These are phyloP conservation scores for Salix exigua DNA, from an alignment of 345 rosid species.

Conservation along the genomic window DNA sequence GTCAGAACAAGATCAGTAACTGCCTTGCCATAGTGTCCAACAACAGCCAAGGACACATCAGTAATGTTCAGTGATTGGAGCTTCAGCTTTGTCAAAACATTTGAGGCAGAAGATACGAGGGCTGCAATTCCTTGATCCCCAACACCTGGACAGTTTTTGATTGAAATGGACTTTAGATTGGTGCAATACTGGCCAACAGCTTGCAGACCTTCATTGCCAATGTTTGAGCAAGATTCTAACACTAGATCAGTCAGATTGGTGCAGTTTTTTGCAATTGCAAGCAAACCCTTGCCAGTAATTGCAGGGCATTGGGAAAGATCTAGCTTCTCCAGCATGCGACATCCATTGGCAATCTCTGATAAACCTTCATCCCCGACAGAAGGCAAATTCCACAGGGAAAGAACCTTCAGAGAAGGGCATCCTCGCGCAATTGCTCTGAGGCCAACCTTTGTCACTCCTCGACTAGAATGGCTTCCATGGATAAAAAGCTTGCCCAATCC, in stretches of 20 bases:
- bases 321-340: constrained; percentile 71
- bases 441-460: constrained; percentile 62
- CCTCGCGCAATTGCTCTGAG: constrained; percentile 71
- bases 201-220: constrained; percentile 72
- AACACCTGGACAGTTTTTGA: constrained; percentile 67
- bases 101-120: constrained; percentile 47
- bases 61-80: constrained; percentile 70
- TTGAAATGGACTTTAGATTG: constrained; percentile 62
- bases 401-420: constrained; percentile 65
- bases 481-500: constrained; percentile 75
- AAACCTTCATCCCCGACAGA: constrained; percentile 64
- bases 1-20: constrained; percentile 63
- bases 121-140: constrained; percentile 86
- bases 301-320: constrained; percentile 60
- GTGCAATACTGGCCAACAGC: constrained; percentile 62
- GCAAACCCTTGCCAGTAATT: constrained; percentile 59
- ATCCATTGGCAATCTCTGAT: constrained; percentile 71
- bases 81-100: constrained; percentile 56
- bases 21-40: constrained; percentile 83
- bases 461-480: constrained; percentile 44
- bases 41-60: constrained; percentile 76
- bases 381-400: constrained; percentile 72
- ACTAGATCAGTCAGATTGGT: constrained; percentile 67
- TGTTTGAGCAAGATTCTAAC: constrained; percentile 65
- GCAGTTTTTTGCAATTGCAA: constrained; percentile 64